These are phyloP conservation scores for Dioszegia crocea DNA, from an alignment of 768 basidiomycete species.

Conservation along the genomic window DNA sequence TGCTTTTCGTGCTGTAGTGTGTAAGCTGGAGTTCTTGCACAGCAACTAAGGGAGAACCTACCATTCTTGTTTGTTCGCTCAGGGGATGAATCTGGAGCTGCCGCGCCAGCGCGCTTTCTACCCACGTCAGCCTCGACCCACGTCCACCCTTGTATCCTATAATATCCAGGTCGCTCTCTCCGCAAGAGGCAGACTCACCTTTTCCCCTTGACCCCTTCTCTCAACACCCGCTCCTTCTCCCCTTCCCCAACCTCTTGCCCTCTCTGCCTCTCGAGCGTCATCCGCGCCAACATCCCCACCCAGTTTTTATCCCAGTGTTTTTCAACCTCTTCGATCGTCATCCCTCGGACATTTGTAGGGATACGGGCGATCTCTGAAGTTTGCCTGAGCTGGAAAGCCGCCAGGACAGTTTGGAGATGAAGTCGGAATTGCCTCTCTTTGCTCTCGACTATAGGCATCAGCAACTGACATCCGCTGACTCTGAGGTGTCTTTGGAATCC, in stretches of 20 bases:
- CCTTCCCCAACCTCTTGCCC: constrained; percentile 20
- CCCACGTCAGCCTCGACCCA: no score
- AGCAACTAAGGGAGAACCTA: not conserved
- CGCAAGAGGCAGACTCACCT: constrained; percentile 24
- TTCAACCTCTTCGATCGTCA: constrained; percentile 37
- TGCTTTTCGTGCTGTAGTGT: not conserved
- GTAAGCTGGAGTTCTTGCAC: no score
- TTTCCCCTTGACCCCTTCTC: constrained; percentile 37
- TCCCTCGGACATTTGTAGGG: constrained; percentile 37
- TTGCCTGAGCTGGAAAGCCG: constrained; percentile 44
- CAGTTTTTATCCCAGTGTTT: constrained; percentile 45
- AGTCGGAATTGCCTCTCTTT: constrained; percentile 36
- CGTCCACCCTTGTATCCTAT: constrained; percentile 20
- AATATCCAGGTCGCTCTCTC: not conserved
- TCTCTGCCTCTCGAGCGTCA: constrained; percentile 31
- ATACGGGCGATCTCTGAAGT: constrained; percentile 47
- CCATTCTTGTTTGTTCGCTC: constrained; percentile 11
- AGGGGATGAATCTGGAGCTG: constrained; percentile 1
- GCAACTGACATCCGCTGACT: no score
- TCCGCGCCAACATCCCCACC: constrained; percentile 33
- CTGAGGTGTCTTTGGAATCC: no score
- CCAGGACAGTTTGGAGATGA: constrained; percentile 32
- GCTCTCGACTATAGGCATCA: constrained; percentile 34
- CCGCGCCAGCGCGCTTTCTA: no score
- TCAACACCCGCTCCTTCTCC: constrained; percentile 15